Evolutionary conservation across 306 rosid species (phyloP).

Genomic region (Cucumis hystrix): DNA sequence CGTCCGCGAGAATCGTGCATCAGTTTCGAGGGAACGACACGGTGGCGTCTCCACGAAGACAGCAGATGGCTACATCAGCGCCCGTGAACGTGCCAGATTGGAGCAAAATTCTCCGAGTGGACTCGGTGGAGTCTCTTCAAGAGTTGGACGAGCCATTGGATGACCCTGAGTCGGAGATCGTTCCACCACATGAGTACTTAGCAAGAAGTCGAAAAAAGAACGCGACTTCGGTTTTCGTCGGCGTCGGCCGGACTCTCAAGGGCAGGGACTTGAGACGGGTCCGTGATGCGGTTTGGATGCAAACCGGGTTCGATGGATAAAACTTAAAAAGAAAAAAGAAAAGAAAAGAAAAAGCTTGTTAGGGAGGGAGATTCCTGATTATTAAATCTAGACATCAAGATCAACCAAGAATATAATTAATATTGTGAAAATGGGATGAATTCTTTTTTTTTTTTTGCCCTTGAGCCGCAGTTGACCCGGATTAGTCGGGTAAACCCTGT

Average conservation of each 20-base stretch:
- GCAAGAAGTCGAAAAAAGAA: conserved; percentile 47
- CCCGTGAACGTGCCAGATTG: conserved; percentile 97
- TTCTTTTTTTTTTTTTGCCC: background rate
- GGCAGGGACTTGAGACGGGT: conserved; percentile 97
- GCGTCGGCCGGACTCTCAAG: conserved; percentile 86
- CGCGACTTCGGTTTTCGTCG: conserved; percentile 82
- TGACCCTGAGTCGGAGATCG: conserved; percentile 50
- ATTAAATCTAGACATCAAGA: background rate
- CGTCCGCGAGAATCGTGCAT: conserved; percentile 59
- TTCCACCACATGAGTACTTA: conserved; percentile 91
- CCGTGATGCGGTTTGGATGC: conserved; percentile 93
- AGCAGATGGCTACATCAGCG: conserved; percentile 55
- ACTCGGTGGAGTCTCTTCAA: conserved; percentile 60
- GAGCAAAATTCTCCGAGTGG: conserved; percentile 92
- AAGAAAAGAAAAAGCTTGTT: background rate
- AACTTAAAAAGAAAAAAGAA: background rate
- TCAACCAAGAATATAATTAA: background rate
- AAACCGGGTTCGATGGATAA: conserved; percentile 86
- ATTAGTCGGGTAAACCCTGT: conserved; percentile 28
- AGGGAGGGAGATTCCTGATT: background rate
- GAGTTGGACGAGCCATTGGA: conserved; percentile 25
- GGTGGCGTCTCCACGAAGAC: conserved; percentile 24
- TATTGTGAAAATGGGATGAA: background rate
- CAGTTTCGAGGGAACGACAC: conserved; percentile 35
- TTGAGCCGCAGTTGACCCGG: conserved; percentile 47